Conservation (phyloP, 106 monocot species). For the Iris macrosiphon region DNA sequence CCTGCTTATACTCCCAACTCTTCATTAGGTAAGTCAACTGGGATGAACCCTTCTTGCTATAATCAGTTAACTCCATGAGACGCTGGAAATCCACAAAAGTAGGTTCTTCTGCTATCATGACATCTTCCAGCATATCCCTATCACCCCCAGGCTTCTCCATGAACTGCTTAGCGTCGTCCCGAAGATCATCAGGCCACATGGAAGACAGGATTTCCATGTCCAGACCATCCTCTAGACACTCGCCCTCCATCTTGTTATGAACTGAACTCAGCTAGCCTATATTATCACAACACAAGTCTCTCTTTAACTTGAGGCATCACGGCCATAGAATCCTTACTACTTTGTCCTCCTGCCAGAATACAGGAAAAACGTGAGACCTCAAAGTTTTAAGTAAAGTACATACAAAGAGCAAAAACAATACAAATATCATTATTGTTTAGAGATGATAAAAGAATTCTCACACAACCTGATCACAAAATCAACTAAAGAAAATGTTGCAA, state of each 20-base stretch:
- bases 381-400: not conserved
- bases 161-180: slow-evolving; percentile 49
- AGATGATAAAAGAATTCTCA: not conserved
- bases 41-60: slow-evolving; percentile 58
- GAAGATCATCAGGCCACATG: slow-evolving; percentile 74
- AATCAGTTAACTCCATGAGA: slow-evolving; percentile 48
- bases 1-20: slow-evolving; percentile 53
- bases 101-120: slow-evolving; percentile 32
- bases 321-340: not conserved
- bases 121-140: slow-evolving; percentile 52
- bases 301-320: too few species aligned
- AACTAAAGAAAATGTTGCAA: too few species aligned
- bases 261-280: not conserved
- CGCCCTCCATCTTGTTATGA: slow-evolving; percentile 37
- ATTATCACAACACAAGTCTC: not conserved
- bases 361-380: not conserved
- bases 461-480: too few species aligned
- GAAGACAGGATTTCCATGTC: slow-evolving; percentile 40
- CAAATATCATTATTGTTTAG: not conserved
- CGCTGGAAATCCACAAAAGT: slow-evolving; percentile 42
- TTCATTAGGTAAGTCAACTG: slow-evolving; percentile 61
- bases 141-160: slow-evolving; percentile 46
- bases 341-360: not conserved
- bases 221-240: slow-evolving; percentile 31
- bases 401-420: not conserved